Conservation (phyloP, 495 filamentous ascomycete genomes). For the Neurospora hispaniola region DNA sequence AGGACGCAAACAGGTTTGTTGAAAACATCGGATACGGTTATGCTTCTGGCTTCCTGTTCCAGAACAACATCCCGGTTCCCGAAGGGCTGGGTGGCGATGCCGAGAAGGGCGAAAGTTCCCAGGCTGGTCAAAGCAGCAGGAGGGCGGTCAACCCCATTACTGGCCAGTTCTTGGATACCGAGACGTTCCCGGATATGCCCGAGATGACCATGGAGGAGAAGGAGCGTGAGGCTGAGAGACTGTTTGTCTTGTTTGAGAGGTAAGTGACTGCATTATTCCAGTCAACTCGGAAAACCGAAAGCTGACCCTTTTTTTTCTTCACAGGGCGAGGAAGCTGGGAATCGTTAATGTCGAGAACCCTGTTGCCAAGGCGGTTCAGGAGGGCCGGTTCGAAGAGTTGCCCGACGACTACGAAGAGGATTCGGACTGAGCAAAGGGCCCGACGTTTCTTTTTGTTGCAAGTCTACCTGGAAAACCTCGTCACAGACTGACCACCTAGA, state of each 20-base stretch:
- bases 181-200: constrained; percentile 43
- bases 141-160: constrained; percentile 72
- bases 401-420: constrained; percentile 28
- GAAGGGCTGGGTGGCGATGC: constrained; percentile 15
- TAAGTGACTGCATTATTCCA: constrained; percentile 20
- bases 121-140: constrained; percentile 11
- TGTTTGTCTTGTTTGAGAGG: constrained; percentile 95
- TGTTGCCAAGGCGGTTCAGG: constrained; percentile 59
- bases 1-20: constrained; percentile 60
- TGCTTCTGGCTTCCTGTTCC: constrained; percentile 79
- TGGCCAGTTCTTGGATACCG: constrained; percentile 68
- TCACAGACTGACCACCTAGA: not conserved
- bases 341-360: constrained; percentile 80
- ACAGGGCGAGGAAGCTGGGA: constrained; percentile 70
- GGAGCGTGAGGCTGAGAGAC: constrained; percentile 80
- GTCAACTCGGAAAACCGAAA: not conserved
- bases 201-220: constrained; percentile 88
- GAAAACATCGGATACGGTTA: constrained; percentile 85
- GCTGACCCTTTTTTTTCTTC: constrained; percentile 1
- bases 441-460: not conserved
- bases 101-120: not conserved
- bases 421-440: not conserved
- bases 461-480: not conserved
- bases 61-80: constrained; percentile 67
- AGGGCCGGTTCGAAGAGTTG: constrained; percentile 74